Evolutionary conservation across 108 stramenopile species (phyloP), one percentile per base, ranked within the genome.

Genomic region (Conticribra guillardii): DNA sequence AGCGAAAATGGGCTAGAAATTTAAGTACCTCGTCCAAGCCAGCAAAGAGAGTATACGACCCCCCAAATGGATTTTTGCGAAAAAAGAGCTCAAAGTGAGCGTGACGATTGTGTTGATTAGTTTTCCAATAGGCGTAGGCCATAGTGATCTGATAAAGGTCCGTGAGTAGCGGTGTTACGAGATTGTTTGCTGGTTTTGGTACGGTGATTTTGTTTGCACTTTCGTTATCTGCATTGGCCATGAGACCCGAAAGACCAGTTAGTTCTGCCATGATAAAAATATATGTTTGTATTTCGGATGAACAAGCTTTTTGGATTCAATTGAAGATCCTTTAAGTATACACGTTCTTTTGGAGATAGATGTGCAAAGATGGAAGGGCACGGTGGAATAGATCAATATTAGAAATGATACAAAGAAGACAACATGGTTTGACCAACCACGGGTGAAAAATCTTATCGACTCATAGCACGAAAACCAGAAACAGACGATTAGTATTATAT

Each of bases 141-240:
- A 99, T 99, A 11, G 97, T 96, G 14, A 99, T 70, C 76, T 99
- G 99, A 74, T 99, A 99, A 76, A 98, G 84, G 74, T 99, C 98
- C 33, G 98, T 99, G 51, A 99, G 80, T 52, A 99, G 64, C 0
- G 97, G 94, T 8, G 78, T 81, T 7, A 97, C 96, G 37, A 98
- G 85, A 34, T 81, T 64, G 67, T 93, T 94, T 3, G 82, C 82
- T 15, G 89, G 89, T 50, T 19, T 31, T 41, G 71, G 74, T 48
- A 70, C 48, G 19, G 21, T n/a, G n/a, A 44, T 44, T 15, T 11
- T 44, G 44, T 15, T 44, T 15, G 29, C 55, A 17, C 9, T 53
- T 53, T 3, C 14, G 56, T 2, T 29, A 2, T 24, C 31, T 1
- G 56, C 28, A 57, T 60, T 34, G 34, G 5, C 41, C 59, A 44